Percentiles rank a stretch among this genome's conserved stretches.
These are phyloP conservation scores for Colletotrichum sublineola DNA, from an alignment of 2,329 filamentous ascomycete genomes.

Conservation along the genomic window DNA sequence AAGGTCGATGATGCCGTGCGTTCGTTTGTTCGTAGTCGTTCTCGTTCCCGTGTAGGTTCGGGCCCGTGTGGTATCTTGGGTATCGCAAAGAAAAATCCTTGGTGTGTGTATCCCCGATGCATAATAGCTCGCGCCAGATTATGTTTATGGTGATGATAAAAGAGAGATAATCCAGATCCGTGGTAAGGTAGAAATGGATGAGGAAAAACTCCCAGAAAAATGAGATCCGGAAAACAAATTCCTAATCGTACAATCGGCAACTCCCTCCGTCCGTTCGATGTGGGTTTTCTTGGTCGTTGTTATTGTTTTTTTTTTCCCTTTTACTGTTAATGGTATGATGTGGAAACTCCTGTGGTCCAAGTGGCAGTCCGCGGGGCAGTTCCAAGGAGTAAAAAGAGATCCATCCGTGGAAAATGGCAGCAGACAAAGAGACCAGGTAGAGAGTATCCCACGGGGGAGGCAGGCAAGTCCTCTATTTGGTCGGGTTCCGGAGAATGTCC, in stretches of 20 bases:
- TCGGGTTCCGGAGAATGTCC: conserved; percentile 79
- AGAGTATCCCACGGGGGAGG: conserved; percentile 2
- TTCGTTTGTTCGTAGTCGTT: conserved; percentile 41
- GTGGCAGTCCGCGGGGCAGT: conserved; percentile 17
- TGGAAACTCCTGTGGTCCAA: conserved; percentile 6
- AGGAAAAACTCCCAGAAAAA: conserved; percentile 38
- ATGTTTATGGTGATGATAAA: conserved; percentile 40
- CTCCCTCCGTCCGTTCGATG: conserved; percentile 36
- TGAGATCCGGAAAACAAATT: conserved; percentile 36
- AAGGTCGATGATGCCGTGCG: conserved; percentile 33
- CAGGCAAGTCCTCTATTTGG: conserved; percentile 56
- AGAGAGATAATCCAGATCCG: conserved; percentile 40
- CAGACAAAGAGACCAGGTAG: conserved; percentile 41
- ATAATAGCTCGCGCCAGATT: conserved; percentile 43
- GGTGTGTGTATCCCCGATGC: conserved; percentile 39
- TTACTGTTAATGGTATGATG: background rate
- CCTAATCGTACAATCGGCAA: conserved; percentile 43
- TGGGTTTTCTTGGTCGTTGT: conserved; percentile 34
- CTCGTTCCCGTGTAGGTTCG: conserved; percentile 26
- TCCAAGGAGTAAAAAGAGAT: conserved; percentile 10
- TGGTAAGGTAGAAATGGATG: conserved; percentile 26
- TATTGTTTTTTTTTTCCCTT: background rate
- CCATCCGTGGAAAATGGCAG: background rate
- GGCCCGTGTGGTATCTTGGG: conserved; percentile 41
- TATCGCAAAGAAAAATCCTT: conserved; percentile 43